A percentile compares a stretch with the other conserved stretches of the same genome.
Evolutionary conservation across 495 filamentous ascomycete genomes (phyloP).

Genomic region (Aspergillus saccharolyticus): DNA sequence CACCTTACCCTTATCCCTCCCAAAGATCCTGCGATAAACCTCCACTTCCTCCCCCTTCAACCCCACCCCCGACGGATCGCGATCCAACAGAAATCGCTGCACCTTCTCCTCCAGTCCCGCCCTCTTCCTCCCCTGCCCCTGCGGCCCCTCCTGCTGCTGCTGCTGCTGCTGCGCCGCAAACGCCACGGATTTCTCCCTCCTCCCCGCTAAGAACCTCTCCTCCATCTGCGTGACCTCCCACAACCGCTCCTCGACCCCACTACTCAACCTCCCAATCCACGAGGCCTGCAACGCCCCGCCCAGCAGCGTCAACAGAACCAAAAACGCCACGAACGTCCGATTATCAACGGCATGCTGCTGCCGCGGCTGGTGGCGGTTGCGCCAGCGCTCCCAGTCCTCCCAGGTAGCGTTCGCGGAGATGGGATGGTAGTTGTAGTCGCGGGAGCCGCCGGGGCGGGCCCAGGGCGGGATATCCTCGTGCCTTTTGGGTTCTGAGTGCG

Average conservation of each 20-base stretch:
- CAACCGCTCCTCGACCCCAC: slow-evolving; percentile 53
- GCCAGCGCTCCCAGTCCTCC: slow-evolving; percentile 97
- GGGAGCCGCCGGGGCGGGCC: slow-evolving; percentile 18
- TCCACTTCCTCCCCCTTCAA: slow-evolving; percentile 39
- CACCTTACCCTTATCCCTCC: neutral
- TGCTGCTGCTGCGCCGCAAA: slow-evolving; percentile 22
- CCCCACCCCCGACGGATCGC: slow-evolving; percentile 51
- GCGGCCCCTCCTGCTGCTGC: no score
- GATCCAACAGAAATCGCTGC: slow-evolving; percentile 63
- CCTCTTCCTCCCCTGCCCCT: no score
- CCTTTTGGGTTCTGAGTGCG: neutral
- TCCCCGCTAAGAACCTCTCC: slow-evolving; percentile 53
- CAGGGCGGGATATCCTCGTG: slow-evolving; percentile 9
- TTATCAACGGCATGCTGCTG: slow-evolving; percentile 67
- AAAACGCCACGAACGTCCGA: slow-evolving; percentile 61
- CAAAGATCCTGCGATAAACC: slow-evolving; percentile 25
- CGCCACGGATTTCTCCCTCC: slow-evolving; percentile 44
- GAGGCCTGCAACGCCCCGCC: slow-evolving; percentile 65
- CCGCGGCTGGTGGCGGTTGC: slow-evolving; percentile 52
- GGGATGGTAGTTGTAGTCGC: slow-evolving; percentile 31
- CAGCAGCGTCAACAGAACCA: slow-evolving; percentile 60
- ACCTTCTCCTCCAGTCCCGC: slow-evolving; percentile 56
- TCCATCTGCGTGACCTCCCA: slow-evolving; percentile 59
- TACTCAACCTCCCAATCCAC: slow-evolving; percentile 53
- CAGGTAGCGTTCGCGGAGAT: slow-evolving; percentile 85